These are phyloP conservation scores for Cyberlindnera nakhonratchasimensis DNA, from an alignment of 805 yeast species.

Conservation along the genomic window DNA sequence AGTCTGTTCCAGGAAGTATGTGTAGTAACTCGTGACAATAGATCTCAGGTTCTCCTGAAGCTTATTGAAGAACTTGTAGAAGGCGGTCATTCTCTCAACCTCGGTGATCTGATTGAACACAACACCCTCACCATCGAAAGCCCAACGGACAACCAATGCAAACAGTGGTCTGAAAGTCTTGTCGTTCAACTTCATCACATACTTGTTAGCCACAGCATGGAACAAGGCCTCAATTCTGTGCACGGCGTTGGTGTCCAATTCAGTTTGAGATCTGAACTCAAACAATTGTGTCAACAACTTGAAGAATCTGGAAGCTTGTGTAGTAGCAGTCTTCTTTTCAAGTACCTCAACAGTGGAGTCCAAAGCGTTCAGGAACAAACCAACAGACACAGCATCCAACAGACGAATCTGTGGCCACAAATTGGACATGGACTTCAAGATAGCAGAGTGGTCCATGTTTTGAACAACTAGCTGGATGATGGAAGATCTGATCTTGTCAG, in stretches of 20 bases:
- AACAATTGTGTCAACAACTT: conserved; percentile 66
- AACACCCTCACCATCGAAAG: conserved; percentile 77
- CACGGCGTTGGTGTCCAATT: conserved; percentile 67
- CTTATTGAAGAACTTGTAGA: conserved; percentile 82
- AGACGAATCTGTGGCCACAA: conserved; percentile 52
- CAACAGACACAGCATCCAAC: conserved; percentile 48
- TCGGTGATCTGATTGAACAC: conserved; percentile 42
- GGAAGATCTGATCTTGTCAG: conserved; percentile 56
- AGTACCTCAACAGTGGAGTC: conserved; percentile 62
- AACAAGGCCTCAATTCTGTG: conserved; percentile 78
- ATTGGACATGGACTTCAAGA: conserved; percentile 57
- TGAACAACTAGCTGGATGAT: conserved; percentile 59
- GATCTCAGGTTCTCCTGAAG: conserved; percentile 81
- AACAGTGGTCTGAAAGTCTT: conserved; percentile 90
- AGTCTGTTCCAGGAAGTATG: conserved; percentile 79
- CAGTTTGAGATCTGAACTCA: conserved; percentile 58
- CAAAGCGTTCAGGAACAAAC: conserved; percentile 64
- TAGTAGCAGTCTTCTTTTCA: conserved; percentile 73
- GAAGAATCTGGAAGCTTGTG: conserved; percentile 64
- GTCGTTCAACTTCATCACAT: conserved; percentile 89
- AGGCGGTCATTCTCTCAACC: conserved; percentile 60
- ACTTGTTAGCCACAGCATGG: conserved; percentile 66
- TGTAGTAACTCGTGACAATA: conserved; percentile 82
- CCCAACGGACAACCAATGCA: conserved; percentile 86
- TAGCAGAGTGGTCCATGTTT: conserved; percentile 62